A percentile compares a stretch with the other conserved stretches of the same genome.
phyloP scores from a whole-genome alignment of 495 filamentous ascomycete species.

The Penicillium arizonense region DNA sequence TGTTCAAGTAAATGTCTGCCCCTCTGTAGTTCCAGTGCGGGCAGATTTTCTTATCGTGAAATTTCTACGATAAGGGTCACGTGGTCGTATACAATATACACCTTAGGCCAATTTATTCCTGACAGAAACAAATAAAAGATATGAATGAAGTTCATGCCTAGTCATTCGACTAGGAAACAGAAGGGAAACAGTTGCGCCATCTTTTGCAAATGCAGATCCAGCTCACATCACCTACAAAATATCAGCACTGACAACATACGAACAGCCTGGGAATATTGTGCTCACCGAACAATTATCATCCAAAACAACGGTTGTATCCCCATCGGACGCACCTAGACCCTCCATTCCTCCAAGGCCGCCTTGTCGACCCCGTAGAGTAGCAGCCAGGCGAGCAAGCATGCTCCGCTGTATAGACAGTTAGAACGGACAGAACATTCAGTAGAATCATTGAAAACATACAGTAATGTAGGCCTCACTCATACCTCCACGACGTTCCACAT shows the following conservation, averaged over 20 bases:
- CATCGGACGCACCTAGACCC: constrained; percentile 2
- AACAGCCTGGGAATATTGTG: background rate
- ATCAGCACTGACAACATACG: background rate
- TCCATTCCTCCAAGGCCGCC: constrained; percentile 12
- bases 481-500: constrained; percentile 59
- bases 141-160: no score
- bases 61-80: constrained; percentile 3
- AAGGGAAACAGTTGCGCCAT: no score
- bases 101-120: no score
- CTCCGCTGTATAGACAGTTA: constrained; percentile 43
- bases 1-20: background rate
- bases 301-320: constrained; percentile 26
- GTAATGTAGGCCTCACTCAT: constrained; percentile 62
- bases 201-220: background rate
- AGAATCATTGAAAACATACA: constrained; percentile 38
- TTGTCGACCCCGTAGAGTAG: constrained; percentile 41
- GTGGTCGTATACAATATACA: background rate
- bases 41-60: constrained; percentile 4
- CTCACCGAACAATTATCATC: constrained; percentile 46
- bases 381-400: constrained; percentile 59
- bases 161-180: no score
- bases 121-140: no score
- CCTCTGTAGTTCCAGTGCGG: constrained; percentile 4
- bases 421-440: background rate
- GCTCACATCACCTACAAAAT: constrained; percentile 24